phyloP scores from a whole-genome alignment of 202 grass and related monocot species.

The Eragrostis tef region DNA sequence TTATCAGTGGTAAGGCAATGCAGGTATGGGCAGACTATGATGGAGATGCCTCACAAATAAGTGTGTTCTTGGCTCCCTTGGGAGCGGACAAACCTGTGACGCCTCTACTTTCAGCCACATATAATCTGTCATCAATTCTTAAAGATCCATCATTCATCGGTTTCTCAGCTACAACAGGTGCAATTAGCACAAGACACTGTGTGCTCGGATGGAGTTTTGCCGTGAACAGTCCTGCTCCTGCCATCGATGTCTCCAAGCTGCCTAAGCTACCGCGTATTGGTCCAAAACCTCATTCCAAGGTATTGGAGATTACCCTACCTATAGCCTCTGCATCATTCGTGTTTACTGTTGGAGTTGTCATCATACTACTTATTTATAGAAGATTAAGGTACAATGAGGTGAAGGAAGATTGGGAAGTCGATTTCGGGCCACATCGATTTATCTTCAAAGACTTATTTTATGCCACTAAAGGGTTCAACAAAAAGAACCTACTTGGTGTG shows the following conservation, averaged over 20 bases:
- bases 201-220: conserved; percentile 1
- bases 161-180: background rate
- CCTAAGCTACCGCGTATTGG: background rate
- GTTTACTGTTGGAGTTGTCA: background rate
- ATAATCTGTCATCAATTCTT: background rate
- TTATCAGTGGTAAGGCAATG: background rate
- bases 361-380: background rate
- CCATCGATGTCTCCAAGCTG: background rate
- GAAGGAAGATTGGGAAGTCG: background rate
- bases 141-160: background rate
- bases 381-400: background rate
- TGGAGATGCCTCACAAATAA: background rate
- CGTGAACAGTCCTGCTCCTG: background rate
- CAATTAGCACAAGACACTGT: background rate
- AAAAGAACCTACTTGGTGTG: background rate
- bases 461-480: background rate
- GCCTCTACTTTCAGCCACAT: background rate
- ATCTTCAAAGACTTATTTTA: background rate
- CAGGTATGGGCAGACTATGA: background rate
- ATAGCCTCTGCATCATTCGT: background rate
- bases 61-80: background rate
- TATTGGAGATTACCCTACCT: background rate
- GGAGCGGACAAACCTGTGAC: background rate
- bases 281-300: conserved; percentile 2
- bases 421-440: background rate